These are phyloP conservation scores for Emergomyces pasteurianus DNA, from an alignment of 2,329 filamentous ascomycete genomes.

Conservation along the genomic window DNA sequence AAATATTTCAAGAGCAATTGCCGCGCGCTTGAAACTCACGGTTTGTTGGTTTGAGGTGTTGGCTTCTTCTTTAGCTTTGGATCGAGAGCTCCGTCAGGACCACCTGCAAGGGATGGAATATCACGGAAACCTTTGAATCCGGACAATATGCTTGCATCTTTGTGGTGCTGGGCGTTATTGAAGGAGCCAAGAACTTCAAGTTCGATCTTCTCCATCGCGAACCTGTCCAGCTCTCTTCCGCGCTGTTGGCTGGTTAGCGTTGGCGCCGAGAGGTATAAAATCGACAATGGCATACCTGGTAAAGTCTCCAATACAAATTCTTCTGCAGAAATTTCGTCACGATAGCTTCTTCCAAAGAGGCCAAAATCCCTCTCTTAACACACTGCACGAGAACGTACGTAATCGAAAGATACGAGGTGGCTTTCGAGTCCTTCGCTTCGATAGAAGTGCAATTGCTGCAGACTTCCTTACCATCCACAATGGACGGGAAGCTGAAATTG, in stretches of 20 bases:
- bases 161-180: neutral
- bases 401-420: neutral
- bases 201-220: neutral
- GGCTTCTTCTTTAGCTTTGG: slow-evolving; percentile 2
- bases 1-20: neutral
- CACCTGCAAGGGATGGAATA: slow-evolving; percentile 1
- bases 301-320: slow-evolving; percentile 2
- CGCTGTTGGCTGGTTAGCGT: neutral
- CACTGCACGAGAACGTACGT: neutral
- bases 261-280: neutral
- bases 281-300: neutral
- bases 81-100: neutral
- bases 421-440: neutral
- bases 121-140: neutral
- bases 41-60: neutral
- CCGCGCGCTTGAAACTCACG: neutral
- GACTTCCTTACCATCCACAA: neutral
- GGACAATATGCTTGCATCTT: neutral
- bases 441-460: neutral
- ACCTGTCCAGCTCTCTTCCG: neutral
- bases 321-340: neutral
- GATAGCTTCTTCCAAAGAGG: neutral
- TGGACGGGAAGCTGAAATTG: slow-evolving; percentile 1
- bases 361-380: neutral
- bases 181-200: slow-evolving; percentile 1